Conservation (phyloP, 495 filamentous ascomycete species). For the Pseudomonodictys pantanalensis region DNA sequence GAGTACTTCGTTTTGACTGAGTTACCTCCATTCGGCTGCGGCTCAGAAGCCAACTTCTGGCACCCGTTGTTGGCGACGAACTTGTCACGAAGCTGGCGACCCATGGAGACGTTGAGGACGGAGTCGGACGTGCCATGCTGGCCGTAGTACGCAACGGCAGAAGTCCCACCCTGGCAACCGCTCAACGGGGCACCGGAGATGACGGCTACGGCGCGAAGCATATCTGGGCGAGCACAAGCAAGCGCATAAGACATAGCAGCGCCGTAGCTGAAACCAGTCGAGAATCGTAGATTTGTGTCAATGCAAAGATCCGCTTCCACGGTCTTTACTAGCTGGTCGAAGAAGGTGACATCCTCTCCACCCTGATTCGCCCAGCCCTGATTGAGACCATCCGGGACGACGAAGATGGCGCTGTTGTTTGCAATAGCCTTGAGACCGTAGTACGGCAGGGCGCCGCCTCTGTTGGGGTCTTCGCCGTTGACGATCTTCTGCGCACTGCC, state of each 20-base stretch:
- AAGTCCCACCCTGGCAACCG: constrained; percentile 2
- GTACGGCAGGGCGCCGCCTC: constrained; percentile 5
- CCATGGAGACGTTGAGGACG: constrained; percentile 2
- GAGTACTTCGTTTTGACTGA: constrained; percentile 3
- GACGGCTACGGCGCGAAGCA: constrained; percentile 3
- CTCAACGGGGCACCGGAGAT: constrained; percentile 9
- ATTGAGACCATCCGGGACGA: constrained; percentile 5
- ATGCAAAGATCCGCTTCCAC: constrained; percentile 10
- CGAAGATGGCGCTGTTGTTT: constrained; percentile 11
- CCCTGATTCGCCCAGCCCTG: background rate
- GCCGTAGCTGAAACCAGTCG: constrained; percentile 10
- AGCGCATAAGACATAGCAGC: constrained; percentile 6
- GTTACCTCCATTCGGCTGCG: background rate
- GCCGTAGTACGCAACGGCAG: constrained; percentile 3
- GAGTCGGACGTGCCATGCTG: constrained; percentile 7
- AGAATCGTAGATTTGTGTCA: constrained; percentile 6
- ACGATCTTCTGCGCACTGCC: constrained; percentile 9
- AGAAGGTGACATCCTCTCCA: constrained; percentile 9
- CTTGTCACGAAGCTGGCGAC: constrained; percentile 5
- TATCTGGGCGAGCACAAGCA: constrained; percentile 7
- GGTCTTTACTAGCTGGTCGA: constrained; percentile 7
- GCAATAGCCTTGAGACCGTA: constrained; percentile 8
- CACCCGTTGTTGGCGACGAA: constrained; percentile 11
- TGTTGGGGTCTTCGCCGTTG: constrained; percentile 11
- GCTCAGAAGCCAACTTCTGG: constrained; percentile 1